Evolutionary conservation across 441 rosid genomes (phyloP), one percentile per base, ranked within the genome.

Genomic region (Croton laevigatus): DNA sequence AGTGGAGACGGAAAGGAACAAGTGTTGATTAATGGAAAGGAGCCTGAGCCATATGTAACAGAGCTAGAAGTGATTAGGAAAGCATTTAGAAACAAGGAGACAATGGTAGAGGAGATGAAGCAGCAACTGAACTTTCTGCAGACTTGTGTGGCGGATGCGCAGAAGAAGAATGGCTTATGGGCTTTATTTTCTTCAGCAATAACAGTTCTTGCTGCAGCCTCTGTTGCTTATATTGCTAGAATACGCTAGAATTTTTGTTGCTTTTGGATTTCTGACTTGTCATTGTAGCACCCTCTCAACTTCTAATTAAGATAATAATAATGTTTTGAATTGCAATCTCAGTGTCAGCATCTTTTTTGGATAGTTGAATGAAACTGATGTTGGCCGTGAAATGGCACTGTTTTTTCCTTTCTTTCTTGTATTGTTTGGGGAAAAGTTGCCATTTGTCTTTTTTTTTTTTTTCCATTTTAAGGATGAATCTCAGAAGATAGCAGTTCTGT

Each of bases 151-250:
- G 83, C 72, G 44, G 80, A 81, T 74, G 90, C 86, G 10, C 70
- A 83, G 5, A 91, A 80, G 83, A 82, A 82, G 79, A 88, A 80
- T 69, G 77, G 72, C 59, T 73, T 91, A 20, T 86, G 91, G 93
- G 82, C 89, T 34, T 7, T 79, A 60, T 77, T 91, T 36, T 85
- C 94, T 9, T 85, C 96, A 0, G 88, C 89, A 34, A 73, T 91
- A 42, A 86, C 93, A 2, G 16, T 93, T 69, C 46, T 87, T 51
- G 89, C 90, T 52, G 93, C 94, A 32, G 88, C 76, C 13, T 82
- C 86, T 20, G 62, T 91, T 71, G 96, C 94, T 8, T 88, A 86
- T 74, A 77, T 79, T 42, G 83, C 88, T 37, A 81, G 78, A 64
- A 63, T 71, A 45, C 89, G 83, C 10, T 88, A 75, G 87, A 46